These are phyloP conservation scores for Phyllostachys edulis DNA, from an alignment of 176 grass and related monocot genomes.

Conservation along the genomic window DNA sequence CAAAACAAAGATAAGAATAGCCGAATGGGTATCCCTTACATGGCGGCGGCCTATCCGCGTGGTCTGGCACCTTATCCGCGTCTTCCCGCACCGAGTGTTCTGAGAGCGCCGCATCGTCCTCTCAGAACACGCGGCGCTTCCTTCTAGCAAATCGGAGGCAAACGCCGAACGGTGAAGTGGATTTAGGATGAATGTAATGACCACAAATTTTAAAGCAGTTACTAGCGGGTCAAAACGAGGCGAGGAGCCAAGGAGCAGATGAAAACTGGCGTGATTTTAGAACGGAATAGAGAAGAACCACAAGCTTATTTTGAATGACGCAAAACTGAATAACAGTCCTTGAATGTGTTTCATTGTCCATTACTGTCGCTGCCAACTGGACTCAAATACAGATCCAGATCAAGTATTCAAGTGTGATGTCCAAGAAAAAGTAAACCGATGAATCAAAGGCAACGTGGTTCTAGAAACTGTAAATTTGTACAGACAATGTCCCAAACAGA, in stretches of 20 bases:
- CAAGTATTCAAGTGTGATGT: slow-evolving; percentile 25
- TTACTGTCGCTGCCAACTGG: background rate
- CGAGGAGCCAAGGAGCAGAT: background rate
- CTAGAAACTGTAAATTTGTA: slow-evolving; percentile 38
- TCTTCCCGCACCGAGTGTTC: too few species aligned
- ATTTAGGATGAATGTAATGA: background rate
- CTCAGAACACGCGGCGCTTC: background rate
- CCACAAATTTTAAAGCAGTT: background rate
- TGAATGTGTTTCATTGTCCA: background rate
- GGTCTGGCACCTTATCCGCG: background rate
- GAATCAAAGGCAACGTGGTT: slow-evolving; percentile 14
- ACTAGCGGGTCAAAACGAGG: background rate
- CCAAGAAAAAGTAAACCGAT: slow-evolving; percentile 14
- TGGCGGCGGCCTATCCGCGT: background rate
- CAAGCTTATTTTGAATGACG: background rate
- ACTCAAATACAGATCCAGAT: slow-evolving; percentile 31
- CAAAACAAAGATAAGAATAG: too few species aligned
- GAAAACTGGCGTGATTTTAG: background rate
- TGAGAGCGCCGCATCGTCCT: background rate
- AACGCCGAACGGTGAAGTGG: too few species aligned
- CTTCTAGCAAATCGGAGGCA: too few species aligned
- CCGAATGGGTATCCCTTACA: too few species aligned
- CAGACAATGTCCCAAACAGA: slow-evolving; percentile 11
- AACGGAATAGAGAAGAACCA: background rate
- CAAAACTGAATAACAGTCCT: background rate